Percentiles rank a stretch among this genome's conserved stretches.
phyloP scores from a whole-genome alignment of 345 rosid genomes.

The Streptanthus diversifolius region DNA sequence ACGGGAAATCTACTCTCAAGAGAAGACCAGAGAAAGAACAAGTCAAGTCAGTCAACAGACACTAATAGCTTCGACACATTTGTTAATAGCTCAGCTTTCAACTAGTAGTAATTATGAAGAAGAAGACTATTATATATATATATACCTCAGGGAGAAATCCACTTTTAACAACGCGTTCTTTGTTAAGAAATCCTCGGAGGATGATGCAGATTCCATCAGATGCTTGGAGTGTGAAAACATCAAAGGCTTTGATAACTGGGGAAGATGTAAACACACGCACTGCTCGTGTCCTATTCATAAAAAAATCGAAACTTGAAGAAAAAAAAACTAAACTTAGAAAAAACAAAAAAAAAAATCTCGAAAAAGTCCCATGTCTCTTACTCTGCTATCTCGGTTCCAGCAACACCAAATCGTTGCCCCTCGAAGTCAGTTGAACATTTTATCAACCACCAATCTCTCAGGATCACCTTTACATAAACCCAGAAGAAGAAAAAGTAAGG shows the following conservation, averaged over 20 bases:
- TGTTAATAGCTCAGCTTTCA: too few relatives aligned
- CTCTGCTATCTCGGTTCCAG: constrained; percentile 51
- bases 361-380: constrained; percentile 23
- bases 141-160: constrained; percentile 68
- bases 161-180: constrained; percentile 37
- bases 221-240: constrained; percentile 62
- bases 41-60: not conserved
- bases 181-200: constrained; percentile 57
- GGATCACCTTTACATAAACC: constrained; percentile 41
- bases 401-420: constrained; percentile 68
- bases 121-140: not conserved
- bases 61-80: too few relatives aligned
- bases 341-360: not conserved
- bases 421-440: constrained; percentile 42
- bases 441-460: constrained; percentile 77
- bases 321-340: not conserved
- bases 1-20: constrained; percentile 44
- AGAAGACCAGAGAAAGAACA: not conserved
- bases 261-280: constrained; percentile 67
- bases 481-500: not conserved
- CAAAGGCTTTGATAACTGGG: constrained; percentile 54
- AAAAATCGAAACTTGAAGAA: not conserved
- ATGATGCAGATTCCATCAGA: constrained; percentile 57
- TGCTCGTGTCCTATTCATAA: constrained; percentile 38
- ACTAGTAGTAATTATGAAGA: not conserved